Evolutionary conservation across 2,329 filamentous ascomycete species (phyloP), one percentile per base, ranked within the genome.

Genomic region (Aspergillus sp.): DNA sequence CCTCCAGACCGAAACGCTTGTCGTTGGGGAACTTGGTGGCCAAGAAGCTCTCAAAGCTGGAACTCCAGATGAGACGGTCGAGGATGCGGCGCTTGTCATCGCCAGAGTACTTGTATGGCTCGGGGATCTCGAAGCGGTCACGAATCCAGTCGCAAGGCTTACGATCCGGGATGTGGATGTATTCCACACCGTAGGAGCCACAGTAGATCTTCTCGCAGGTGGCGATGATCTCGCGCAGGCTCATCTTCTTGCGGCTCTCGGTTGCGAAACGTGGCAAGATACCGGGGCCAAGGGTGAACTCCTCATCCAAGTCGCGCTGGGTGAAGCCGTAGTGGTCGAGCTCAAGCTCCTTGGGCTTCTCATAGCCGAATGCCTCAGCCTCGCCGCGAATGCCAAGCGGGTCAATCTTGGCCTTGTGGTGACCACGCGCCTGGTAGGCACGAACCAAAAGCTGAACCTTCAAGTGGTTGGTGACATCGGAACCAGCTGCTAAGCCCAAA

Each of bases 21-120:
- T 98, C 93, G 72, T 98, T 98, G 68, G 93, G 93, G 72, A 96
- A 97, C 72, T 98, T 98, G 46, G 90, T 96, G 45, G 93, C 85
- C 56, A 95, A 76, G 79, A 98, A 98, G 48, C 83, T 75, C 75
- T 98, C 93, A 68, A 98, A 98, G 72, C 89, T 96, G 52, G 90
- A 95, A 67, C 88, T 91, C 93, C 93, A 98, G 69, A 98, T 98
- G 53, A 98, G 78, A 64, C 93, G 88, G 73, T 98, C 93, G 55
- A 98, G 80, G 57, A 98, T 95, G 56, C 93, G 84, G 64, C 93
- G 88, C 82, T 98, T 98, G 79, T 98, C 93, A 62, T 97, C 93
- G 47, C 95, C 86, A 1, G 89, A 94, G 76, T 96, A 97, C 71
- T 94, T 94, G 81, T 95, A 98, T 9, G 93, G 90, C 59, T 85